Percentiles rank a stretch among this genome's conserved stretches.
phyloP scores from a whole-genome alignment of 73 alveolate genomes.

The Effrenium voratum region DNA sequence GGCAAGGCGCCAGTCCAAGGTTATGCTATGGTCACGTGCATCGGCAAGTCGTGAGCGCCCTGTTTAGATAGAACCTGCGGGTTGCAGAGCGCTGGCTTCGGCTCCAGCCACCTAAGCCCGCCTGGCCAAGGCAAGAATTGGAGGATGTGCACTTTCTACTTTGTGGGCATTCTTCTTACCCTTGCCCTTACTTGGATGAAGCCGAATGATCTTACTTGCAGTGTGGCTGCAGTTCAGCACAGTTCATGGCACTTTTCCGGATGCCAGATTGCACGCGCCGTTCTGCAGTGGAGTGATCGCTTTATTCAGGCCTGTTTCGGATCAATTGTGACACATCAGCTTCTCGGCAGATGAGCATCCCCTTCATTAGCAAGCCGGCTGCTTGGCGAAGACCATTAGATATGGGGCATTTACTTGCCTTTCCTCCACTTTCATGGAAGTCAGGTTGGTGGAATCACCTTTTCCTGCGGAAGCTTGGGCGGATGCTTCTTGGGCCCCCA shows the following conservation, averaged over 20 bases:
- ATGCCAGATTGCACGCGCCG: no score
- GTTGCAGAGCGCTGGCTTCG: background rate
- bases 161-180: slow-evolving; percentile 13
- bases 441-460: slow-evolving; percentile 41
- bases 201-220: slow-evolving; percentile 40
- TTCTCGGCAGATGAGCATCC: slow-evolving; percentile 42
- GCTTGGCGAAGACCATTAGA: background rate
- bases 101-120: no score
- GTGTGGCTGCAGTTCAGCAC: background rate
- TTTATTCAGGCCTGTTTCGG: slow-evolving; percentile 54
- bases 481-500: slow-evolving; percentile 90
- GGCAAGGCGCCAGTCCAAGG: background rate
- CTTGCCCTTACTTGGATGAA: slow-evolving; percentile 35
- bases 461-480: slow-evolving; percentile 60
- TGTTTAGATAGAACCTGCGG: background rate
- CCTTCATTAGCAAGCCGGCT: slow-evolving; percentile 60
- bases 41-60: slow-evolving; percentile 43
- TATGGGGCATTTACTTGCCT: background rate
- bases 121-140: slow-evolving; percentile 76
- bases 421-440: background rate
- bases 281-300: no score
- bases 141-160: slow-evolving; percentile 73
- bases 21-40: slow-evolving; percentile 81
- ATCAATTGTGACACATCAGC: slow-evolving; percentile 60
- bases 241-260: no score